Evolutionary conservation across 192 early-diverging fungal genomes (phyloP).

Genomic region (Coemansia sp.): DNA sequence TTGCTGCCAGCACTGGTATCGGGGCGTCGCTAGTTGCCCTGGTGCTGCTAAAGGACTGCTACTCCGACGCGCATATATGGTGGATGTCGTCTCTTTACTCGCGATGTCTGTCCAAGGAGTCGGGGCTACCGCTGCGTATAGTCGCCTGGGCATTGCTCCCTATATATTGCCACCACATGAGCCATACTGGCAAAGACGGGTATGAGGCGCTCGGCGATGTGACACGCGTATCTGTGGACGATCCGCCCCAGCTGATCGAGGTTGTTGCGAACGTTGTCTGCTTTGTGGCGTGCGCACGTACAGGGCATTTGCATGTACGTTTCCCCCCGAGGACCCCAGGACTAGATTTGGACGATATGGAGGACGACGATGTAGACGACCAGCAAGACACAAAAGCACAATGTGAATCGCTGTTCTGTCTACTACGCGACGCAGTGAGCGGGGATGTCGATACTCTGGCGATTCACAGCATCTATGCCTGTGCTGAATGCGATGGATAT

Average conservation of each 20-base stretch:
- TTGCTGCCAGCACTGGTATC: background rate
- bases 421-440: background rate
- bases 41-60: slow-evolving; percentile 1
- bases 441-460: background rate
- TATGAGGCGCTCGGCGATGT: slow-evolving; percentile 5
- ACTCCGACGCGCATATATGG: slow-evolving; percentile 3
- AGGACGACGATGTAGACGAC: background rate
- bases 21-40: slow-evolving; percentile 3
- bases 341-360: background rate
- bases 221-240: slow-evolving; percentile 22
- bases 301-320: slow-evolving; percentile 13
- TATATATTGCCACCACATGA: slow-evolving; percentile 13
- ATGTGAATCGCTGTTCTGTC: background rate
- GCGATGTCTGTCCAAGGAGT: slow-evolving; percentile 12
- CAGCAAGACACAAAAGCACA: background rate
- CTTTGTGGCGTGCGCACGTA: slow-evolving; percentile 36
- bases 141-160: slow-evolving; percentile 36
- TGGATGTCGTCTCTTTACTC: slow-evolving; percentile 21
- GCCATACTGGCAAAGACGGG: slow-evolving; percentile 2
- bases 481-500: slow-evolving; percentile 1
- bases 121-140: slow-evolving; percentile 10
- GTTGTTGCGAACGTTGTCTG: slow-evolving; percentile 27
- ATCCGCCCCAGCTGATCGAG: slow-evolving; percentile 26
- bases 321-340: background rate
- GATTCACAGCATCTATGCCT: background rate